phyloP scores from a whole-genome alignment of 768 basidiomycete species.

The Termitomyces sp. region DNA sequence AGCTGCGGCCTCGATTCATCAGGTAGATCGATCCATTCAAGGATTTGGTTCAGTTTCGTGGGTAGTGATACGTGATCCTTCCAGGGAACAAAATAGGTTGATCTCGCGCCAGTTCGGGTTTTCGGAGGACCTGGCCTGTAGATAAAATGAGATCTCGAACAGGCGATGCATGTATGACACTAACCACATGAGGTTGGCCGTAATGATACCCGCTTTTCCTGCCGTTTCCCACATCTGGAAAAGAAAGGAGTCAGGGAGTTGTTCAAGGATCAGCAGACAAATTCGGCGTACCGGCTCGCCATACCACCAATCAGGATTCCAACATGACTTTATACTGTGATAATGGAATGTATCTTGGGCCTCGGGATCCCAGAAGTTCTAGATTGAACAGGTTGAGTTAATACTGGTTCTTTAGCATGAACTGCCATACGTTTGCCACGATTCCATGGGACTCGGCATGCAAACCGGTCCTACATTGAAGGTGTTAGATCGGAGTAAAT shows the following conservation, averaged over 20 bases:
- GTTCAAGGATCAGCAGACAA: background rate
- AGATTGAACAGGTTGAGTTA: background rate
- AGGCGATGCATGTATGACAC: constrained; percentile 16
- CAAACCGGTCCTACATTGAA: constrained; percentile 69
- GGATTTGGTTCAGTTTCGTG: constrained; percentile 71
- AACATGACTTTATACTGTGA: constrained; percentile 52
- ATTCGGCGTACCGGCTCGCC: constrained; percentile 68
- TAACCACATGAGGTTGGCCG: constrained; percentile 92
- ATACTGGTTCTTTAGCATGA: background rate
- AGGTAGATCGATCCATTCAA: constrained; percentile 80
- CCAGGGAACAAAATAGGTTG: constrained; percentile 81
- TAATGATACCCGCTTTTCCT: constrained; percentile 60
- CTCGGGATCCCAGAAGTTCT: constrained; percentile 87
- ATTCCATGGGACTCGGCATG: constrained; percentile 90
- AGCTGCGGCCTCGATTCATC: constrained; percentile 68
- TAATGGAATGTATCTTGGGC: constrained; percentile 65
- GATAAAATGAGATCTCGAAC: background rate
- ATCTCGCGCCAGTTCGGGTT: constrained; percentile 55
- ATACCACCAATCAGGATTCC: constrained; percentile 77
- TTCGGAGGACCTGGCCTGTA: constrained; percentile 78
- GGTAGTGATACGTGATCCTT: constrained; percentile 61
- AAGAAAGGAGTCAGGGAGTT: background rate
- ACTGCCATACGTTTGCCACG: constrained; percentile 65
- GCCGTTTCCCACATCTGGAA: constrained; percentile 89
- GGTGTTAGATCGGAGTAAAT: background rate